Conservation (phyloP, 805 yeast species). For the Saccharomycopsis microspora region DNA sequence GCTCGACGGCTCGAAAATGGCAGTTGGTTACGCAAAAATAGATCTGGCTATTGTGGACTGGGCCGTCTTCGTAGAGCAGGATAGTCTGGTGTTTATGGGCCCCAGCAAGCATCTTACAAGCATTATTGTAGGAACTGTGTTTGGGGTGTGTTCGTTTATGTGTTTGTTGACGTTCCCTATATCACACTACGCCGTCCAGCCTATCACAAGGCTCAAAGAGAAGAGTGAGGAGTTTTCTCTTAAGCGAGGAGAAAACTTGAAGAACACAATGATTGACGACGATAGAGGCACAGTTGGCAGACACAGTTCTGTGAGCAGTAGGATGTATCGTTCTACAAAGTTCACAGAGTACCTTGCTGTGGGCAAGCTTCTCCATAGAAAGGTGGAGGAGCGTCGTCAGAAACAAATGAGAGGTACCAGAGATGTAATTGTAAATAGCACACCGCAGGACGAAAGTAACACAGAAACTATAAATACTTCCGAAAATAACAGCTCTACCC, state of each 20-base stretch:
- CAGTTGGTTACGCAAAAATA: constrained; percentile 40
- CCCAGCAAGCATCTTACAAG: constrained; percentile 53
- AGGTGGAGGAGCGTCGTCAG: not conserved
- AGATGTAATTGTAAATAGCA: too few relatives aligned
- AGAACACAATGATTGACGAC: constrained; percentile 4
- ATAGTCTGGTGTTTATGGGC: constrained; percentile 41
- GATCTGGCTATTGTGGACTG: constrained; percentile 34
- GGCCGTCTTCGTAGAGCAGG: constrained; percentile 68
- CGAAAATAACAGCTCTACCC: too few relatives aligned
- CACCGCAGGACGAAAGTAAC: too few relatives aligned
- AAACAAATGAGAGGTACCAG: too few relatives aligned
- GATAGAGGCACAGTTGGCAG: not conserved
- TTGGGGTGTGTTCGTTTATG: constrained; percentile 68
- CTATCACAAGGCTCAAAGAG: constrained; percentile 65
- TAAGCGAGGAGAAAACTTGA: constrained; percentile 21
- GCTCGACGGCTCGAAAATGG: constrained; percentile 29
- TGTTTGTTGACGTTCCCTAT: constrained; percentile 69
- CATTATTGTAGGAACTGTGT: constrained; percentile 66
- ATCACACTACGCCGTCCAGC: constrained; percentile 76
- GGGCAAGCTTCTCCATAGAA: not conserved
- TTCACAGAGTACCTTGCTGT: not conserved
- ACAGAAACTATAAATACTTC: too few relatives aligned
- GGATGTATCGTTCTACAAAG: not conserved
- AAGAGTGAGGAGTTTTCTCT: constrained; percentile 55
- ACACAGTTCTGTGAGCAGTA: not conserved